Conservation (phyloP, 2,329 filamentous ascomycete species). For the Tolypocladium tropicale region DNA sequence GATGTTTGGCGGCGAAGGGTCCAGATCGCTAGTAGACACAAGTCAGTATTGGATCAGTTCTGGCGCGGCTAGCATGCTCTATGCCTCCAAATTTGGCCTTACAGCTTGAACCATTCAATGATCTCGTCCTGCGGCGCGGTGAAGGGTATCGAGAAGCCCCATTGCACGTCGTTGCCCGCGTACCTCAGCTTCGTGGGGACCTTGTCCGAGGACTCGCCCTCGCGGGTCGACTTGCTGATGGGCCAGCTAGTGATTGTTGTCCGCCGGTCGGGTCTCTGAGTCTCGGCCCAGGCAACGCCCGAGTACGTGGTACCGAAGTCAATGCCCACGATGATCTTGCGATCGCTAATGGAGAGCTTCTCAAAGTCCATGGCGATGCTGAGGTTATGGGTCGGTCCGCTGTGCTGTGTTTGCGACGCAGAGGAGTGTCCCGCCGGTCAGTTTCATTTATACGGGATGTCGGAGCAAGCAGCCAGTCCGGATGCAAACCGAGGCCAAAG, state of each 20-base stretch:
- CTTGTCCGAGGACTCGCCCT: slow-evolving; percentile 30
- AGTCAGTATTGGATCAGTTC: background rate
- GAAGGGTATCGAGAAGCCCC: slow-evolving; percentile 34
- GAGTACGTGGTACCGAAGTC: slow-evolving; percentile 46
- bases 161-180: slow-evolving; percentile 24
- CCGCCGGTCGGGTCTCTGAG: slow-evolving; percentile 23
- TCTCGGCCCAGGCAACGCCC: slow-evolving; percentile 37
- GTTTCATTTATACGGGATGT: background rate
- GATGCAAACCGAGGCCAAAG: background rate
- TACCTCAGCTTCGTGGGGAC: slow-evolving; percentile 36
- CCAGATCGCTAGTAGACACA: slow-evolving; percentile 20
- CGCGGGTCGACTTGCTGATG: slow-evolving; percentile 21
- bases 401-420: background rate
- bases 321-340: slow-evolving; percentile 37
- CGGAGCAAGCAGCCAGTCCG: no score
- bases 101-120: slow-evolving; percentile 40
- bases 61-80: background rate
- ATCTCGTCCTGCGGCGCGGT: slow-evolving; percentile 26
- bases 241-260: slow-evolving; percentile 31
- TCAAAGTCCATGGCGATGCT: background rate
- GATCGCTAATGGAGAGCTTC: slow-evolving; percentile 9
- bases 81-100: no score
- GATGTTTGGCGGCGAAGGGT: slow-evolving; percentile 23
- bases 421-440: no score
- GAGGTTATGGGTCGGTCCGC: background rate